Evolutionary conservation across 2,329 filamentous ascomycete species (phyloP), one percentile per base, ranked within the genome.

Genomic region (Cladophialophora immunda): DNA sequence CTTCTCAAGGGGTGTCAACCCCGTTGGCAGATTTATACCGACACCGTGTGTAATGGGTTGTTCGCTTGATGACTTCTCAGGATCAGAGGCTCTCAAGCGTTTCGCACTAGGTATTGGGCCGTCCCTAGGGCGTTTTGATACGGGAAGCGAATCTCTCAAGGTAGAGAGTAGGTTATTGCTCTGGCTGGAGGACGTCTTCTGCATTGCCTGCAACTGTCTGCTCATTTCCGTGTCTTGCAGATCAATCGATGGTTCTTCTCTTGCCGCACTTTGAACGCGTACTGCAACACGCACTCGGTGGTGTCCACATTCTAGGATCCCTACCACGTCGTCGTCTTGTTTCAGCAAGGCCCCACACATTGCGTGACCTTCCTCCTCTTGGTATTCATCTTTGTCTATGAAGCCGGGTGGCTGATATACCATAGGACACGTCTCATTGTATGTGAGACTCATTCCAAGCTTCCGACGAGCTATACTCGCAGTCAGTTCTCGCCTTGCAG

Each of bases 391-490:
- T 34, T 47, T 62, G 38, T 69, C 67, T 7, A 68, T 64, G 59
- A 72, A 72, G 6, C 70, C 68, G 13, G 50, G 36, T 15, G 81
- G 79, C 55, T 81, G 75, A 68, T 82, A 82, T 2, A 76, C 73
- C 30, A 69, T 58, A 8, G 78, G 76, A 58, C 77, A 79, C 17
- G 78, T 73, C n/a, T 81, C 75, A 2, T 76, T 80, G 69, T 83
- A 84, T 62, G 81, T 78, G 2, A 85, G 73, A 58, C 80, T 77
- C 69, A 84, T 78, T 9, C 78, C 79, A 11, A 85, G 68, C 58
- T 75, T 80, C 36, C 81, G 76, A 17, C 56, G 68, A 25, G 62
- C 66, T 70, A 32, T 25, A 15, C 32, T 15, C 8, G 5, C 4
- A 36, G 52, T 68, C 47, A 68, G 52, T 56, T 15, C 7, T 25